phyloP scores from a whole-genome alignment of 768 basidiomycete genomes.

The Multifurca ochricompacta region DNA sequence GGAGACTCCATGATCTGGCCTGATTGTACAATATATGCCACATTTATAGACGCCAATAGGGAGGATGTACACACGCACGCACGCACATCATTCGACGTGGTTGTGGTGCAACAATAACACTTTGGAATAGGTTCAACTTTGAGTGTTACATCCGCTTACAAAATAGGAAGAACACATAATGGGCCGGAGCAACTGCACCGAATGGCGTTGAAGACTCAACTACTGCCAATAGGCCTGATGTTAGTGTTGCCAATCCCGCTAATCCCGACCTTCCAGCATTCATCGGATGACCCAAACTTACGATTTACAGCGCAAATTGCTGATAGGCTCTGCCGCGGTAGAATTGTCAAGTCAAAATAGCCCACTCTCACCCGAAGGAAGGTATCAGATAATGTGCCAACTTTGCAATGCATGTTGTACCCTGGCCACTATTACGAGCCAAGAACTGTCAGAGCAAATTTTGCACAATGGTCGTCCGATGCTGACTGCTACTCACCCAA shows the following conservation, averaged over 20 bases:
- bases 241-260: background rate
- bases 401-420: background rate
- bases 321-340: background rate
- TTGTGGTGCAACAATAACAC: too few relatives aligned
- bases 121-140: too few relatives aligned
- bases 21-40: too few relatives aligned
- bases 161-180: background rate
- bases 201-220: background rate
- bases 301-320: too few relatives aligned
- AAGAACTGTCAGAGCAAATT: too few relatives aligned
- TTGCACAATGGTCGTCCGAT: background rate
- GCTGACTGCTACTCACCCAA: background rate
- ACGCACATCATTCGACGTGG: too few relatives aligned
- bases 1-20: slow-evolving; percentile 1
- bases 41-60: too few relatives aligned
- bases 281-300: too few relatives aligned
- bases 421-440: background rate
- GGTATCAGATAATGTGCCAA: background rate
- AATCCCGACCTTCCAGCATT: background rate
- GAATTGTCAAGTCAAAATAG: background rate
- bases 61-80: too few relatives aligned
- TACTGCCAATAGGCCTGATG: background rate
- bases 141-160: too few relatives aligned
- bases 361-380: background rate
- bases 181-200: background rate